phyloP scores from a whole-genome alignment of 805 yeast species.

The Lachancea thermotolerans region DNA sequence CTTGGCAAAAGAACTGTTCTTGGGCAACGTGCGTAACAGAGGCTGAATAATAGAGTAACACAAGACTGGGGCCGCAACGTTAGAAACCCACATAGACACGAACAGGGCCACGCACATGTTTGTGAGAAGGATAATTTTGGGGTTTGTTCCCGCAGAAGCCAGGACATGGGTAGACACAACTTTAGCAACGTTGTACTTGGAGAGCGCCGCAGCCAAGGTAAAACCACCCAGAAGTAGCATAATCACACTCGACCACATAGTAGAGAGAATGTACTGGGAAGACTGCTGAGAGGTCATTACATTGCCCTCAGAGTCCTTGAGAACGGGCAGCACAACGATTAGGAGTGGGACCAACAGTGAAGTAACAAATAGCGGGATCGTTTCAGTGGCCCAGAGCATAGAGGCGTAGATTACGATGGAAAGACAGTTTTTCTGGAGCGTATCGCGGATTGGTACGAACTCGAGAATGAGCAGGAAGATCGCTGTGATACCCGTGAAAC shows the following conservation, averaged over 20 bases:
- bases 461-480: constrained; percentile 41
- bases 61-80: constrained; percentile 95
- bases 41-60: constrained; percentile 91
- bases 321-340: constrained; percentile 63
- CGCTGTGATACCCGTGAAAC: constrained; percentile 40
- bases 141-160: constrained; percentile 79
- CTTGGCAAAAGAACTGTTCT: constrained; percentile 68
- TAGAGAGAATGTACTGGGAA: constrained; percentile 60
- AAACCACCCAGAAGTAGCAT: constrained; percentile 89
- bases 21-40: constrained; percentile 72
- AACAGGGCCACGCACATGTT: constrained; percentile 83
- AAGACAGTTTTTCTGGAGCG: constrained; percentile 69
- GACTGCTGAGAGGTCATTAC: constrained; percentile 59
- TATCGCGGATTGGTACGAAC: constrained; percentile 53
- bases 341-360: constrained; percentile 77
- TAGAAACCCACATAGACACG: constrained; percentile 91
- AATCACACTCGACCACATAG: constrained; percentile 95
- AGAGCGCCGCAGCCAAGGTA: constrained; percentile 88
- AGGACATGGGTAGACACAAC: constrained; percentile 75
- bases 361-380: constrained; percentile 87
- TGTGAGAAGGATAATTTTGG: constrained; percentile 65
- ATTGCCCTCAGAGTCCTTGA: constrained; percentile 47
- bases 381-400: constrained; percentile 90
- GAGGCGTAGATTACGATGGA: constrained; percentile 80
- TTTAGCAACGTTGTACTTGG: constrained; percentile 86